Evolutionary conservation across 1,139 yeast species (phyloP), one percentile per base, ranked within the genome.

Genomic region (Taiozyma sp.): DNA sequence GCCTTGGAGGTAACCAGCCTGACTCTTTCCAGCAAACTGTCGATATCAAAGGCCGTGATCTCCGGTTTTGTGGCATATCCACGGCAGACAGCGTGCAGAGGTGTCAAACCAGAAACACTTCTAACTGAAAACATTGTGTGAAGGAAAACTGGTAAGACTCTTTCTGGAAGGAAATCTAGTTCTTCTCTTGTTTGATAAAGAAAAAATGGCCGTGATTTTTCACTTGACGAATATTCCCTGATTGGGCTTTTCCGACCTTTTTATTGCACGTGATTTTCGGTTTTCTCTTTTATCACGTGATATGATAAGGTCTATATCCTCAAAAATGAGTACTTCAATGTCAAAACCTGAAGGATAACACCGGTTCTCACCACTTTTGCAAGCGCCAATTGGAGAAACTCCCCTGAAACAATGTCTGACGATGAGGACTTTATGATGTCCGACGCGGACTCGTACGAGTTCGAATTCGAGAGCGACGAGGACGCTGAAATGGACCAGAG

Each of bases 381-480:
- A 19, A 19, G 19, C 19, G 19, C 19, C 19, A 19, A 19, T 19
- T 19, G 19, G 19, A 19, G 19, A 19, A 19, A 19, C 27, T 5
- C 27, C 8, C 27, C 27, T 24, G 27, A 24, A 24, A 24, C 13
- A 27, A 80, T 80, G 84, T 78, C 83, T 3, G 84, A 80, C 60
- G 82, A 78, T 49, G 81, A 76, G 45, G 81, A 78, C 47, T 80
- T 72, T 60, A 71, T 68, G 69, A 67, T 75, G 65, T 78, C 83
- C 27, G 76, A 82, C 57, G 87, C 79, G 44, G 76, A 69, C 55
- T 70, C 80, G 53, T 82, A 80, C 59, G 87, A 83, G 62, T 83
- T 83, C 59, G 88, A 83, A 57, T 82, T 81, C 42, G 86, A 67
- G n/a, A 68, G 65, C 16, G 68, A 65, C 4, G 66, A 60, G 30